Evolutionary conservation across 768 basidiomycete genomes (phyloP).

Genomic region (Collybia sp.): DNA sequence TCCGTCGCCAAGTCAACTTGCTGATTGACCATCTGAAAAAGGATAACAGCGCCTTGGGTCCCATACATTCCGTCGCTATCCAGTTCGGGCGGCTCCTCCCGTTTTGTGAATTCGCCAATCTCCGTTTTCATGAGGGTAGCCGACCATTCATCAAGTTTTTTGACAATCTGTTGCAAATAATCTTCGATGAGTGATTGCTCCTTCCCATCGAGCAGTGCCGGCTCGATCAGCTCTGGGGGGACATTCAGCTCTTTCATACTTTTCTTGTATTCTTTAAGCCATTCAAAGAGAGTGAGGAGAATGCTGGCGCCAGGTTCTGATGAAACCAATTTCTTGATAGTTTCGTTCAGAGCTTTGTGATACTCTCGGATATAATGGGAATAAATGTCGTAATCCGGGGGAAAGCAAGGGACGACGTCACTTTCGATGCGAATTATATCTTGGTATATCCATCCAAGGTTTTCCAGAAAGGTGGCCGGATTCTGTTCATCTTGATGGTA

Average conservation of each 20-base stretch:
- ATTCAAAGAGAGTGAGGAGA: slow-evolving; percentile 81
- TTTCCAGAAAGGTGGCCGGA: slow-evolving; percentile 70
- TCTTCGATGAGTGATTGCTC: slow-evolving; percentile 93
- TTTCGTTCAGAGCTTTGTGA: slow-evolving; percentile 77
- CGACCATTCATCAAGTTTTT: slow-evolving; percentile 97
- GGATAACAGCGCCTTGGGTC: slow-evolving; percentile 87
- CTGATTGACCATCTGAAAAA: slow-evolving; percentile 98
- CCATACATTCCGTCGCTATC: slow-evolving; percentile 89
- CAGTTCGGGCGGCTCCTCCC: slow-evolving; percentile 83
- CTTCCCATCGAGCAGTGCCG: slow-evolving; percentile 91
- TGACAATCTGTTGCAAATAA: slow-evolving; percentile 89
- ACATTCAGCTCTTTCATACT: slow-evolving; percentile 94
- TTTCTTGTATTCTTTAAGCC: slow-evolving; percentile 94
- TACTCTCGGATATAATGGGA: slow-evolving; percentile 82
- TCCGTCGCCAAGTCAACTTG: slow-evolving; percentile 94
- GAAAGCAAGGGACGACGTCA: slow-evolving; percentile 89
- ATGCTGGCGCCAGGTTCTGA: slow-evolving; percentile 85
- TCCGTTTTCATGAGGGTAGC: slow-evolving; percentile 92
- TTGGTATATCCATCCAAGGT: slow-evolving; percentile 87
- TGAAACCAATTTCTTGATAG: slow-evolving; percentile 63
- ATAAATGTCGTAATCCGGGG: slow-evolving; percentile 87
- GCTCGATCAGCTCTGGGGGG: slow-evolving; percentile 75
- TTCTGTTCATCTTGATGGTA: slow-evolving; percentile 59
- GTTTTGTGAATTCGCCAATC: slow-evolving; percentile 73
- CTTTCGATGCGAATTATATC: slow-evolving; percentile 91